These are phyloP conservation scores for Austroboletus olivaceoglutinosus DNA, from an alignment of 1,284 basidiomycete species.

Conservation along the genomic window DNA sequence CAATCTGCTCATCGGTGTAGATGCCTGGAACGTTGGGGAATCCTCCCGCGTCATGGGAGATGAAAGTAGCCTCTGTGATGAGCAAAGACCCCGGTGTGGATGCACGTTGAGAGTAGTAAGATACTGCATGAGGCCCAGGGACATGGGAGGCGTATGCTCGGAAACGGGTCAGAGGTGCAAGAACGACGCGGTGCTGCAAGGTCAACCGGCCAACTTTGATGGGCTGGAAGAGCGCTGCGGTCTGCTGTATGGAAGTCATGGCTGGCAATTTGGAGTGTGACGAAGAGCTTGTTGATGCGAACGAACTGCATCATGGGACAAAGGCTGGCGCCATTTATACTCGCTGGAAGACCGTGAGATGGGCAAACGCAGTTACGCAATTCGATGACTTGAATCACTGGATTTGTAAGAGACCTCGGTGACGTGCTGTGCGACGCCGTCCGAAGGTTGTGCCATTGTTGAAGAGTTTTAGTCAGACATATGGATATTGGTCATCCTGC, in stretches of 20 bases:
- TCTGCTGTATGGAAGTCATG: constrained; percentile 6
- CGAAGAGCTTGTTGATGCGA: no score
- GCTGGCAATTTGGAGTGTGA: no score
- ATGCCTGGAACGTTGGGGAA: constrained; percentile 23
- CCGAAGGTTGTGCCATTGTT: no score
- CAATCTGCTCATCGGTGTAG: constrained; percentile 23
- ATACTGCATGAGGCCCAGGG: constrained; percentile 14
- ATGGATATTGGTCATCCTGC: no score
- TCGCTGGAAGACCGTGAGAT: no score
- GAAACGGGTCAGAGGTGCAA: constrained; percentile 37
- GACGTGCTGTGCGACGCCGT: no score
- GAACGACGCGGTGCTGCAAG: constrained; percentile 33
- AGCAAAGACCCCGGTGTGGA: constrained; percentile 28
- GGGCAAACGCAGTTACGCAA: no score
- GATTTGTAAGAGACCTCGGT: no score
- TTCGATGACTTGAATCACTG: no score
- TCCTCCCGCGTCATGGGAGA: constrained; percentile 26
- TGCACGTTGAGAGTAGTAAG: constrained; percentile 36
- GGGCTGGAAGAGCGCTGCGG: constrained; percentile 11
- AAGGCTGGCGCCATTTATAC: no score
- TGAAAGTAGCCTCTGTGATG: constrained; percentile 24
- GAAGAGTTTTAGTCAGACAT: no score
- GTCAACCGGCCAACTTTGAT: constrained; percentile 32
- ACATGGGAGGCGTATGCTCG: constrained; percentile 25
- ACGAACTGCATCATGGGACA: no score